phyloP scores from a whole-genome alignment of 371 early-diverging fungal genomes.

The Catenaria anguillulae region DNA sequence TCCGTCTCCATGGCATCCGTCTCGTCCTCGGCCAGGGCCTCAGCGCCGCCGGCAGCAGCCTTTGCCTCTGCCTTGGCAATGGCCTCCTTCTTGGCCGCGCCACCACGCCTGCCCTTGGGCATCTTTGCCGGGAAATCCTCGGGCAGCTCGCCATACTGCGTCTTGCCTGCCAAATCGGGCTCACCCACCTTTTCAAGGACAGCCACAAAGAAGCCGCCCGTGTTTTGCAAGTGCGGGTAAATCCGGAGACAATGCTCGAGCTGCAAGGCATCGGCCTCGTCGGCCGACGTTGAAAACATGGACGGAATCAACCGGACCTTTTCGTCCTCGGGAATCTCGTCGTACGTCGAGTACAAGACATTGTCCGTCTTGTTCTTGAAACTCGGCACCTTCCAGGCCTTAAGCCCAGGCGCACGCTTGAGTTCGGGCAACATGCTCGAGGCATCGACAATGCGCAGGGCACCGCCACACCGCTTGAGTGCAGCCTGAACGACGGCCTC shows the following conservation, averaged over 20 bases:
- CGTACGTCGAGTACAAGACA: not conserved
- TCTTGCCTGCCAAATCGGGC: slow-evolving; percentile 11
- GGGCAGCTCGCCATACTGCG: slow-evolving; percentile 9
- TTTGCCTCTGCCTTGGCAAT: not conserved
- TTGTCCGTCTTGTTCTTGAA: not conserved
- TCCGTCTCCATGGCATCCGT: not conserved
- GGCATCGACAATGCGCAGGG: slow-evolving; percentile 69
- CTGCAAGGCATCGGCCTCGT: slow-evolving; percentile 43
- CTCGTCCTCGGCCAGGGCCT: not conserved
- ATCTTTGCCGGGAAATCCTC: not conserved
- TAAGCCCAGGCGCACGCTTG: slow-evolving; percentile 61
- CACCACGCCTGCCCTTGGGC: not conserved
- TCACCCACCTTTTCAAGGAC: slow-evolving; percentile 71
- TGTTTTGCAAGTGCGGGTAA: slow-evolving; percentile 91
- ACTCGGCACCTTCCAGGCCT: slow-evolving; percentile 63
- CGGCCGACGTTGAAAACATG: slow-evolving; percentile 47
- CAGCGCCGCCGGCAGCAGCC: not conserved
- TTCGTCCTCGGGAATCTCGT: not conserved
- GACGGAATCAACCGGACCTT: slow-evolving; percentile 7
- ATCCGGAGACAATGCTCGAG: slow-evolving; percentile 85
- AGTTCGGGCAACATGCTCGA: slow-evolving; percentile 53
- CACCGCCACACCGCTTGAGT: slow-evolving; percentile 47
- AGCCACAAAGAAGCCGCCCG: slow-evolving; percentile 99
- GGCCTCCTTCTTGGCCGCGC: not conserved
- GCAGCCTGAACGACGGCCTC: slow-evolving; percentile 88